Conservation (phyloP, 306 rosid species). For the Begonia peltatifolia region DNA sequence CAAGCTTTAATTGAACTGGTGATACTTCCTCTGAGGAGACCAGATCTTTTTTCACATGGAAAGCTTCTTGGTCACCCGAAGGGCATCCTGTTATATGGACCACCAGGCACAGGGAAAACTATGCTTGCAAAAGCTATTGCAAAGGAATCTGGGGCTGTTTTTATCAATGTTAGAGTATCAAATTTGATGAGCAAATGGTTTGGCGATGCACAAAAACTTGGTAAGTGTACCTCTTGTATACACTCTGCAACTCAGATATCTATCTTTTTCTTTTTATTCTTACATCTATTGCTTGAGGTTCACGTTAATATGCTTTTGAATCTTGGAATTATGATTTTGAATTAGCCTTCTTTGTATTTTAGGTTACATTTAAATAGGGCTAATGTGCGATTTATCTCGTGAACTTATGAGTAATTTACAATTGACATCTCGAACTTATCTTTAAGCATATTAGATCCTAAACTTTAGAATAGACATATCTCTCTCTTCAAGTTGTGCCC, state of each 20-base stretch:
- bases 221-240: conserved; percentile 25
- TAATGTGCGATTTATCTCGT: too few relatives aligned
- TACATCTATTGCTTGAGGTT: too few relatives aligned
- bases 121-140: conserved; percentile 99
- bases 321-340: too few relatives aligned
- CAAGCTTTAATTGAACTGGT: conserved; percentile 76
- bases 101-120: conserved; percentile 99
- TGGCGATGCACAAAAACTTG: conserved; percentile 97
- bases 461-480: too few relatives aligned
- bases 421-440: too few relatives aligned
- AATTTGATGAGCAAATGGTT: conserved; percentile 99
- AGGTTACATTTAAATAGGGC: too few relatives aligned
- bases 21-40: conserved; percentile 80
- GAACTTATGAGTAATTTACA: too few relatives aligned
- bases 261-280: too few relatives aligned
- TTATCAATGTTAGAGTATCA: conserved; percentile 82
- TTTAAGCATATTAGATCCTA: too few relatives aligned
- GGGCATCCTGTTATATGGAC: conserved; percentile 88
- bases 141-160: conserved; percentile 90
- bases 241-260: background rate
- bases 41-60: conserved; percentile 68
- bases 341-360: too few relatives aligned
- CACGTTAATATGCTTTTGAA: too few relatives aligned
- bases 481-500: too few relatives aligned
- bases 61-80: conserved; percentile 94